Percentiles rank a stretch among this genome's conserved stretches.
These are phyloP conservation scores for Alloascoidea africana DNA, from an alignment of 805 yeast genomes.

Conservation along the genomic window DNA sequence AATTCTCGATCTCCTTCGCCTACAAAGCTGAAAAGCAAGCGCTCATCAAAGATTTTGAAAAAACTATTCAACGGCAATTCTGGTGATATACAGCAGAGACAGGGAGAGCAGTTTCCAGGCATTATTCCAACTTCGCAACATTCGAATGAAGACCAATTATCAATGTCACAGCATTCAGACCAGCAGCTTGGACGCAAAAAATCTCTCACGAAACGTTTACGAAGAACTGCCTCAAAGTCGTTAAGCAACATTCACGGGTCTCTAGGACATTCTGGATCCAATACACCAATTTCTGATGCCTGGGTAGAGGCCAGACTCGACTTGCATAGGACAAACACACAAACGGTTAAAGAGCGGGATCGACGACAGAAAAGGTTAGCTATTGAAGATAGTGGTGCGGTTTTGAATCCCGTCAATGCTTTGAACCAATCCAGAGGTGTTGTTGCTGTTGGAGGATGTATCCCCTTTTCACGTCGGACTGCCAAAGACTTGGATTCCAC, in stretches of 20 bases:
- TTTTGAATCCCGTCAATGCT: constrained; percentile 35
- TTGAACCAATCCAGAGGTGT: constrained; percentile 1
- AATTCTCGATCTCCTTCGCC: constrained; percentile 7
- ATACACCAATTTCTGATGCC: constrained; percentile 12
- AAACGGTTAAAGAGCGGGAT: constrained; percentile 44
- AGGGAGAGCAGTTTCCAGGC: constrained; percentile 1
- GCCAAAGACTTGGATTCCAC: not conserved
- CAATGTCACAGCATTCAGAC: not conserved
- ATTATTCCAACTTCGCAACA: not conserved
- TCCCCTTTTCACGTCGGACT: not conserved
- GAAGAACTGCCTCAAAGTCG: constrained; percentile 7
- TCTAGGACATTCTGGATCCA: constrained; percentile 2
- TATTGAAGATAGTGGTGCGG: constrained; percentile 27
- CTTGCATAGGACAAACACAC: constrained; percentile 56
- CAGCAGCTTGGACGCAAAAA: not conserved
- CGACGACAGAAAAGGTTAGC: constrained; percentile 43
- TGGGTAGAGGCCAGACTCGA: constrained; percentile 46
- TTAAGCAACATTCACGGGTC: constrained; percentile 2
- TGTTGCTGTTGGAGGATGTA: not conserved
- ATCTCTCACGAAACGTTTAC: constrained; percentile 3
- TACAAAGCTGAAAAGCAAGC: not conserved
- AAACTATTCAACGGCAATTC: constrained; percentile 15
- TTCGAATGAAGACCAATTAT: not conserved
- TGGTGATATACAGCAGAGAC: constrained; percentile 9
- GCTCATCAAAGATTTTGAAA: constrained; percentile 16